Percentiles rank a stretch among this genome's conserved stretches.
phyloP scores from a whole-genome alignment of 2,329 filamentous ascomycete genomes.

The Pseudogymnoascus sp. region DNA sequence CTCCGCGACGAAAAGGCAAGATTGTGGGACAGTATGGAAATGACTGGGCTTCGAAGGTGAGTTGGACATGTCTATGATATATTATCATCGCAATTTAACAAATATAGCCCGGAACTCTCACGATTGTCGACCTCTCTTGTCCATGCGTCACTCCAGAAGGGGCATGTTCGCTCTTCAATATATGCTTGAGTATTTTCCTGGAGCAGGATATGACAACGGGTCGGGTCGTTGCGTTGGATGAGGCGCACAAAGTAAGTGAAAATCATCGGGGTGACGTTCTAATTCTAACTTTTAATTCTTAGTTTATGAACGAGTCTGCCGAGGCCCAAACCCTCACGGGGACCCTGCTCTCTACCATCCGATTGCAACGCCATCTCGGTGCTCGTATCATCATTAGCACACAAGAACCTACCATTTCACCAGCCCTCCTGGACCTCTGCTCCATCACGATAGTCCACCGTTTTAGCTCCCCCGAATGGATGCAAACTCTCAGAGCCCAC shows the following conservation, averaged over 20 bases:
- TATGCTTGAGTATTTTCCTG: slow-evolving; percentile 59
- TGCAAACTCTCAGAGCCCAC: slow-evolving; percentile 35
- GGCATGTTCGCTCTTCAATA: slow-evolving; percentile 65
- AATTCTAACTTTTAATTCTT: not conserved
- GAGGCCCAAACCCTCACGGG: slow-evolving; percentile 53
- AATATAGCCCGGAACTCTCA: slow-evolving; percentile 42
- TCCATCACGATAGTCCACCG: slow-evolving; percentile 65
- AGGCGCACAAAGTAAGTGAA: slow-evolving; percentile 59
- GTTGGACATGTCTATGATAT: not conserved
- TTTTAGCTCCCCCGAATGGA: slow-evolving; percentile 61
- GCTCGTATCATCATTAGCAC: slow-evolving; percentile 64
- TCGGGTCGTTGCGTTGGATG: slow-evolving; percentile 61
- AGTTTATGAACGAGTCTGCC: slow-evolving; percentile 52
- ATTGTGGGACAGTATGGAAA: slow-evolving; percentile 9
- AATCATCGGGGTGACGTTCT: not conserved
- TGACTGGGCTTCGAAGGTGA: slow-evolving; percentile 20
- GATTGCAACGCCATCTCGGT: slow-evolving; percentile 62
- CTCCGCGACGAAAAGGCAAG: not conserved
- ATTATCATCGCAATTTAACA: not conserved
- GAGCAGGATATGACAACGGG: slow-evolving; percentile 43
- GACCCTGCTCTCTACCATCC: slow-evolving; percentile 53
- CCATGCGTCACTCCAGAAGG: slow-evolving; percentile 59
- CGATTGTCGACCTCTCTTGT: slow-evolving; percentile 65
- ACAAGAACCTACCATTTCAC: slow-evolving; percentile 67
- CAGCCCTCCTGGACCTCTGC: slow-evolving; percentile 61